These are phyloP conservation scores for Posidonia oceanica DNA, from an alignment of 116 monocot genomes.

Conservation along the genomic window DNA sequence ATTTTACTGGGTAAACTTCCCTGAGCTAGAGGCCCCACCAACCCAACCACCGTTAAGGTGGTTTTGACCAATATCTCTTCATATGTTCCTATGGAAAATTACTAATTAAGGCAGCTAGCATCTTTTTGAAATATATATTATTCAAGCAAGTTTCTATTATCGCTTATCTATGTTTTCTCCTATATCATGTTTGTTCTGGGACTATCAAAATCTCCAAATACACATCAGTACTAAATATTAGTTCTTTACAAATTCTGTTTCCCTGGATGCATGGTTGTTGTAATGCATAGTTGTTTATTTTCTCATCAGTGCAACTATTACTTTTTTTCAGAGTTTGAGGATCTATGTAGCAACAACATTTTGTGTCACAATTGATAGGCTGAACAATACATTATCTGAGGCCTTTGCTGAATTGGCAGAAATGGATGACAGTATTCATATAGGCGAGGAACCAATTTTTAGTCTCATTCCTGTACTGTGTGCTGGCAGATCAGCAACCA, in stretches of 20 bases:
- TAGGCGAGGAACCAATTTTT: slow-evolving; percentile 3
- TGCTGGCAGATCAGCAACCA: slow-evolving; percentile 18
- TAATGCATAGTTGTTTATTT: not conserved
- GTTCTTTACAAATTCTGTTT: not conserved
- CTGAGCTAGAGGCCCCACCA: no score
- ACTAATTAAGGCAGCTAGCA: no score
- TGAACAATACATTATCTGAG: slow-evolving; percentile 15
- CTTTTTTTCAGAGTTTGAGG: slow-evolving; percentile 57
- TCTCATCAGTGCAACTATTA: not conserved
- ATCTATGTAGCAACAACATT: slow-evolving; percentile 40
- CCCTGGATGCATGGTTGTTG: not conserved
- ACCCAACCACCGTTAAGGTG: no score
- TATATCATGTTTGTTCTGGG: no score
- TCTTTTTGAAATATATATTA: no score
- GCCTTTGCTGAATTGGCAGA: slow-evolving; percentile 17
- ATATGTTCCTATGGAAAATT: no score
- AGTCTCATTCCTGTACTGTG: slow-evolving; percentile 18
- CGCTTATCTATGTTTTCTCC: no score
- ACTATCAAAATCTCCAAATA: no score
- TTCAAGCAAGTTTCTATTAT: no score
- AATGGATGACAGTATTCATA: not conserved
- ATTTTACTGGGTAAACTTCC: no score
- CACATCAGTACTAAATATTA: no score
- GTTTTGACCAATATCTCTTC: no score
- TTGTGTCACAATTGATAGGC: slow-evolving; percentile 9